These are phyloP conservation scores for Perkinsus marinus DNA, from an alignment of 169 alveolate genomes.

Conservation along the genomic window DNA sequence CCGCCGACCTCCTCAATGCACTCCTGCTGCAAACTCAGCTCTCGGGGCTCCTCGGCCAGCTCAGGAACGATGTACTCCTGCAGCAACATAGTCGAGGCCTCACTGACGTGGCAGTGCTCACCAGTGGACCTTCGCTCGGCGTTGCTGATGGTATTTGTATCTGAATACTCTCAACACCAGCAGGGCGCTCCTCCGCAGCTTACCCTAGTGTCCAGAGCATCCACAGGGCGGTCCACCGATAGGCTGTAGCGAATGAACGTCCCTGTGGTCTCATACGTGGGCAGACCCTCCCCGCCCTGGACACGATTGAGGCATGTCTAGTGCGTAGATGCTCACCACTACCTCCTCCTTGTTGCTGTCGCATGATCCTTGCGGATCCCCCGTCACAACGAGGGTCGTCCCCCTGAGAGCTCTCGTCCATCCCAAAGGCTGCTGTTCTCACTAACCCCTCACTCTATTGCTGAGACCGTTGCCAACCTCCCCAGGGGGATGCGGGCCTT, in stretches of 20 bases:
- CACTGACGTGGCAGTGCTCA: too few species aligned
- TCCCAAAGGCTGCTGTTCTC: neutral
- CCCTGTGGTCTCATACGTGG: neutral
- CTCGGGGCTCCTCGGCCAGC: too few species aligned
- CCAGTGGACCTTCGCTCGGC: too few species aligned
- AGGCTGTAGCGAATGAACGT: neutral
- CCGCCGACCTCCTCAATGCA: neutral
- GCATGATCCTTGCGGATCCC: neutral
- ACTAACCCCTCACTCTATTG: neutral
- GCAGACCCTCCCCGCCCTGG: neutral
- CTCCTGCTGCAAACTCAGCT: neutral
- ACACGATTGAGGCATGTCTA: too few species aligned
- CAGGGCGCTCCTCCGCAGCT: neutral
- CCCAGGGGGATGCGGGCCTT: neutral
- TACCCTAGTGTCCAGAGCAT: neutral
- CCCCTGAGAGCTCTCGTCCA: neutral
- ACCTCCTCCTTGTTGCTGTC: neutral
- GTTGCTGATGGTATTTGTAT: too few species aligned
- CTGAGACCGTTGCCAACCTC: neutral
- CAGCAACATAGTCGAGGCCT: too few species aligned
- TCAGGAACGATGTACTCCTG: neutral
- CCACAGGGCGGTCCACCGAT: neutral
- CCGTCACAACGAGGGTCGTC: neutral
- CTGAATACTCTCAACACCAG: neutral
- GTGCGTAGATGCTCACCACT: neutral